Evolutionary conservation across 2,329 filamentous ascomycete genomes (phyloP), one percentile per base, ranked within the genome.

Genomic region (Hirsutella rhossiliensis): DNA sequence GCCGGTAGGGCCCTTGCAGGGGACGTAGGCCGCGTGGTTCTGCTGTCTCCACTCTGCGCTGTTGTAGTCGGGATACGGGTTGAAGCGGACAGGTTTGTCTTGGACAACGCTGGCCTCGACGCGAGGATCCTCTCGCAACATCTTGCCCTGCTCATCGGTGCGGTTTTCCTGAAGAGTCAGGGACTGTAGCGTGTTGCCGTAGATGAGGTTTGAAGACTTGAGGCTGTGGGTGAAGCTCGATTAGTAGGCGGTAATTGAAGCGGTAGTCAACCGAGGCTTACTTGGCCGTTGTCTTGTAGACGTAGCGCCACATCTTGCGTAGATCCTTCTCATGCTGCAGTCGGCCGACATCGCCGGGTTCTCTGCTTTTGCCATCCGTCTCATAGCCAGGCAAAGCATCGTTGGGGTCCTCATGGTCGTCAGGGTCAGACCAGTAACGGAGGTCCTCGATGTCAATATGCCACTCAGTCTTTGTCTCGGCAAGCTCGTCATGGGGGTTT

Each of bases 31-130:
- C 15, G 80, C 82, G 40, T 72, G 68, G 50, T 73, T 73, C 28
- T 64, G 59, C 40, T 65, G 62, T 52, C 68, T 73, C 80, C 81
- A 88, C 13, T 67, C 61, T 4, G 67, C 63, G 42, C 71, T 73
- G 54, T 84, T 82, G 63, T 87, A 86, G 15, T 75, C 65, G 1
- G 84, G 83, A 50, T 87, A 88, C 0, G 84, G 84, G 46, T 80
- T 72, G 61, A 85, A 87, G 18, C 73, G 66, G 44, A 75, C 66
- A 1, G 78, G 73, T 41, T 67, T 62, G 38, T 72, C 63, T 12
- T 62, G 56, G 43, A 56, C 69, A 52, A 71, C 75, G 31, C 60
- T 60, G 27, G 59, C 49, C 40, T 56, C 54, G 9, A 57, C 54
- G n/a, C 60, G 55, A 42, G 63, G 52, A 30, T 64, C 61, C 40